Evolutionary conservation across 192 early-diverging fungal species (phyloP), one percentile per base, ranked within the genome.

Genomic region (Diversispora eburnea): DNA sequence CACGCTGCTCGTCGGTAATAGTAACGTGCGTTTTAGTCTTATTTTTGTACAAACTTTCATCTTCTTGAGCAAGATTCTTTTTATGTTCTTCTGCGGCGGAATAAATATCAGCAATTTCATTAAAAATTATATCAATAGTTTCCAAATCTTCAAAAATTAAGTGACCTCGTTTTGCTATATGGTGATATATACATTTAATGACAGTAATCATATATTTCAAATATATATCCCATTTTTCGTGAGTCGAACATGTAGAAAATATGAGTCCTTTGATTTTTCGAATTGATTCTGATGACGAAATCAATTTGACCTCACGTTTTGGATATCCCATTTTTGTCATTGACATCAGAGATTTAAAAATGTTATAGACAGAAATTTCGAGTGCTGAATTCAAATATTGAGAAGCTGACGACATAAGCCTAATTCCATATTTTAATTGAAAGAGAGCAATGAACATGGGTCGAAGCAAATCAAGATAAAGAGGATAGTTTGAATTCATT

Each of bases 341-440:
- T 71, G 17, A 75, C 78, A 48, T 79, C 72, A 71, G 42, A 71
- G 56, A 43, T 56, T 58, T 71, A 15, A 71, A 5, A 8, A 69
- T 39, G 5, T 12, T 47, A 59, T 59, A 71, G 39, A 56, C 20
- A 59, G 43, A 15, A 43, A 45, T 33, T 0, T 58, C 43, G 7
- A 13, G 20, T 49, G 49, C 5, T 10, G 19, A n/a, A 13, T 42
- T 58, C 9, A 71, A 42, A 6, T 17, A 13, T 71, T 59, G 73
- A n/a, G 39, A 60, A 0, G 76, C 51, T 12, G 81, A 74, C 8
- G 84, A 74, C 43, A 89, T 69, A 54, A 91, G 58, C 13, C 88
- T 75, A n/a, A 94, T 52, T 47, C 92, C 93, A 74, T 86, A 90
- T 77, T 92, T 90, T 72, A 95, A 74, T 70, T 92, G 88, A 72